Evolutionary conservation across 768 basidiomycete species (phyloP).

Genomic region (Pleurotus ostreatus): DNA sequence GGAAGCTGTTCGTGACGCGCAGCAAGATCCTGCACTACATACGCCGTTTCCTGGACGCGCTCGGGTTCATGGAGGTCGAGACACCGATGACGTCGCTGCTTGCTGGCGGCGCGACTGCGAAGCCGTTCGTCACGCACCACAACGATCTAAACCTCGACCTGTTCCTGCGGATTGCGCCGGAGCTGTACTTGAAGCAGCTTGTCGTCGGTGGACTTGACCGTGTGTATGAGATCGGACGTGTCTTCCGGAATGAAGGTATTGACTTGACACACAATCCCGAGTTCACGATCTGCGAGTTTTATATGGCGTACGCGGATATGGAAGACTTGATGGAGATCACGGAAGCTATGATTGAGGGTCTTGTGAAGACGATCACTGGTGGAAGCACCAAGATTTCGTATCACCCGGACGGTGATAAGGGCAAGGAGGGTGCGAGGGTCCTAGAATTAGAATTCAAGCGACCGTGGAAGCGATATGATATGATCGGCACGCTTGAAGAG

Average conservation of each 20-base stretch:
- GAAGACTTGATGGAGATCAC: slow-evolving; percentile 98
- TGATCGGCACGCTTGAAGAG: slow-evolving; percentile 95
- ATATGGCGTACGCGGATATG: slow-evolving; percentile 99
- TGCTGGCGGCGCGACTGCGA: slow-evolving; percentile 97
- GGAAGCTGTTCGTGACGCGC: slow-evolving; percentile 88
- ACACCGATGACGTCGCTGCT: slow-evolving; percentile 97
- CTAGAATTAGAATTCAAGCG: slow-evolving; percentile 82
- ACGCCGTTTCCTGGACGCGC: slow-evolving; percentile 81
- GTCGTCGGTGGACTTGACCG: slow-evolving; percentile 96
- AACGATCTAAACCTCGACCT: slow-evolving; percentile 97
- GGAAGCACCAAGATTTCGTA: slow-evolving; percentile 77
- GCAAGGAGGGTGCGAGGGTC: slow-evolving; percentile 54
- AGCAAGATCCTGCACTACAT: slow-evolving; percentile 90
- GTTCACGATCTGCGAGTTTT: slow-evolving; percentile 99
- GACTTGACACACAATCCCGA: slow-evolving; percentile 99
- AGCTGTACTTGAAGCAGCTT: slow-evolving; percentile 96
- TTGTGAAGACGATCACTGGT: slow-evolving; percentile 83
- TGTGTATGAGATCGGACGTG: slow-evolving; percentile 97
- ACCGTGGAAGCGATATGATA: slow-evolving; percentile 98
- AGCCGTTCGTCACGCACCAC: slow-evolving; percentile 98
- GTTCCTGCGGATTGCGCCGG: slow-evolving; percentile 95
- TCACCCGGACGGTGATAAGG: slow-evolving; percentile 93
- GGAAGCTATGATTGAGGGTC: slow-evolving; percentile 81
- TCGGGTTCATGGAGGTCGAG: slow-evolving; percentile 98
- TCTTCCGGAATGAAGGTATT: slow-evolving; percentile 98